Evolutionary conservation across 352 stramenopile genomes (phyloP).

Genomic region (Phytophthora hibernalis): DNA sequence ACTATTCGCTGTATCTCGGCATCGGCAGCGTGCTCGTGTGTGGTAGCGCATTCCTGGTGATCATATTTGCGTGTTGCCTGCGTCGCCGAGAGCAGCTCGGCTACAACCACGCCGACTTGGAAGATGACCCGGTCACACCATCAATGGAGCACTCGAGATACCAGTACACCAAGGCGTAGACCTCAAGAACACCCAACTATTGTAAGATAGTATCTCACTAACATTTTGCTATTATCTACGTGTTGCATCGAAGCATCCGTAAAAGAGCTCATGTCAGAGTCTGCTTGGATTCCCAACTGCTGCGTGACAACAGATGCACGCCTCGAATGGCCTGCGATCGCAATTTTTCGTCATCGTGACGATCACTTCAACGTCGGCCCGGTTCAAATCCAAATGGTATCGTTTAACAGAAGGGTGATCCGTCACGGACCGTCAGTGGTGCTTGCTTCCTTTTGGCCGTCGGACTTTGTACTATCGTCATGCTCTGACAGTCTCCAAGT

Average conservation of each 20-base stretch:
- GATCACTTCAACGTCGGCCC: too few relatives aligned
- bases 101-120: slow-evolving; percentile 14
- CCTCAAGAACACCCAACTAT: slow-evolving; percentile 19
- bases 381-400: too few relatives aligned
- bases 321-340: not conserved
- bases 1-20: slow-evolving; percentile 47
- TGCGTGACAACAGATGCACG: slow-evolving; percentile 12
- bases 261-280: not conserved
- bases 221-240: not conserved
- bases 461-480: too few relatives aligned
- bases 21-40: slow-evolving; percentile 48
- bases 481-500: too few relatives aligned
- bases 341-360: too few relatives aligned
- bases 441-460: too few relatives aligned
- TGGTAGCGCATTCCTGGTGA: slow-evolving; percentile 48
- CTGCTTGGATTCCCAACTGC: slow-evolving; percentile 5
- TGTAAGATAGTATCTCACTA: slow-evolving; percentile 20
- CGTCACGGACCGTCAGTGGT: too few relatives aligned
- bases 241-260: not conserved
- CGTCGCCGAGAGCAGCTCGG: slow-evolving; percentile 38
- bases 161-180: slow-evolving; percentile 43
- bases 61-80: slow-evolving; percentile 55
- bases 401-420: too few relatives aligned
- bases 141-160: slow-evolving; percentile 22
- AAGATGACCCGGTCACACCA: slow-evolving; percentile 26